Evolutionary conservation across 2,329 filamentous ascomycete species (phyloP).

Genomic region (Decorospora gaudefroyi): DNA sequence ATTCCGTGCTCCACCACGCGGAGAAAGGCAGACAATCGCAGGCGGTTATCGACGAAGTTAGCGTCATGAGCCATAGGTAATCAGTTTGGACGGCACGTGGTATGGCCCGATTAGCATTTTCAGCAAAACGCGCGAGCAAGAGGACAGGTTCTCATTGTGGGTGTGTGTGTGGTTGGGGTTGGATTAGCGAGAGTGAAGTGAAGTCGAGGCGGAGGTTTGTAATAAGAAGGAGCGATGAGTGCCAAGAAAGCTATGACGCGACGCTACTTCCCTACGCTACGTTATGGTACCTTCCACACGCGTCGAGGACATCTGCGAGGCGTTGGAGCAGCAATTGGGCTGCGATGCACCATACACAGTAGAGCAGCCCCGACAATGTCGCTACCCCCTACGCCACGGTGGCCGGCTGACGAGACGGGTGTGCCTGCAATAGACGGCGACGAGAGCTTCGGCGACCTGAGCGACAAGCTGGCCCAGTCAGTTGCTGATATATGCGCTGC

Average conservation of each 20-base stretch:
- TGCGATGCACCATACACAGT: conserved; percentile 11
- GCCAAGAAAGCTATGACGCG: conserved; percentile 29
- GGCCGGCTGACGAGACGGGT: conserved; percentile 38
- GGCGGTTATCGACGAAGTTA: conserved; percentile 31
- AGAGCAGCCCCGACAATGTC: conserved; percentile 29
- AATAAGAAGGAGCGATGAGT: conserved; percentile 11
- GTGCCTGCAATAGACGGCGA: conserved; percentile 62
- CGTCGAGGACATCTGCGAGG: conserved; percentile 11
- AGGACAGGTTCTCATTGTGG: background rate
- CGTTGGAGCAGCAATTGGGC: conserved; percentile 10
- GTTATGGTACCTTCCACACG: conserved; percentile 12
- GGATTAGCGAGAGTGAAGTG: too few relatives aligned
- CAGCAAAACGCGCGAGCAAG: background rate
- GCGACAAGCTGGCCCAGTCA: conserved; percentile 65
- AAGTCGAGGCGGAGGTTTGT: background rate
- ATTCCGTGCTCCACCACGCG: conserved; percentile 27
- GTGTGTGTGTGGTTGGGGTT: too few relatives aligned
- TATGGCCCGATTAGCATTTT: too few relatives aligned
- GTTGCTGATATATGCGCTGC: conserved; percentile 12
- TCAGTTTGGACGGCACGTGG: background rate
- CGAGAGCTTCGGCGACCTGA: conserved; percentile 66
- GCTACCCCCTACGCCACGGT: conserved; percentile 35
- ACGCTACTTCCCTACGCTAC: conserved; percentile 1
- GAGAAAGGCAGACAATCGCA: conserved; percentile 35
- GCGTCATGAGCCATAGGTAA: conserved; percentile 26